Percentiles rank a stretch among this genome's conserved stretches.
These are phyloP conservation scores for Aspergillus wentii DNA, from an alignment of 495 filamentous ascomycete species.

Conservation along the genomic window DNA sequence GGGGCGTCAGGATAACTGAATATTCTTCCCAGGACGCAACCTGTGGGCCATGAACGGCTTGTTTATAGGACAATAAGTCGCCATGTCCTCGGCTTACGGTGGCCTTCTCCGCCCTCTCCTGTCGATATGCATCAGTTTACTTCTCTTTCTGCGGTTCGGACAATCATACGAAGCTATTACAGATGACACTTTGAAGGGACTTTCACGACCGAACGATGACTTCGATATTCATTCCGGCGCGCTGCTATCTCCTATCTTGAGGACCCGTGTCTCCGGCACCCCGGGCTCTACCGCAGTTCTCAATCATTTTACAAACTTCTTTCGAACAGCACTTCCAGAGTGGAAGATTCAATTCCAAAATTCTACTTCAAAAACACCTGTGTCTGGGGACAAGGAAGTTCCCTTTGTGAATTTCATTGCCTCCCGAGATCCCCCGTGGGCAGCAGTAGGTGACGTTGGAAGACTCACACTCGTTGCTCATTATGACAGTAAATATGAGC, in stretches of 20 bases:
- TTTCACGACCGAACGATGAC: constrained; percentile 68
- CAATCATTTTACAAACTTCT: constrained; percentile 80
- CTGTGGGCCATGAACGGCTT: background rate
- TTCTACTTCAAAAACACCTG: constrained; percentile 75
- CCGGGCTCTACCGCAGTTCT: constrained; percentile 68
- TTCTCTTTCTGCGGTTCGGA: constrained; percentile 20
- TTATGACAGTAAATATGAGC: constrained; percentile 82
- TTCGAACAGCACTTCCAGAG: constrained; percentile 61
- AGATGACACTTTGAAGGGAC: constrained; percentile 57
- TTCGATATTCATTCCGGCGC: constrained; percentile 73
- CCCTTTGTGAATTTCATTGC: constrained; percentile 86
- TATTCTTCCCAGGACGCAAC: background rate
- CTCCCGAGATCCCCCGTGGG: constrained; percentile 85
- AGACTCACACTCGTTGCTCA: constrained; percentile 86
- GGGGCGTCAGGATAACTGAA: too few species aligned
- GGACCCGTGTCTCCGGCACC: constrained; percentile 84
- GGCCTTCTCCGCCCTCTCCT: constrained; percentile 21
- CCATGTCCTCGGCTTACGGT: constrained; percentile 27
- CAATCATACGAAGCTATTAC: constrained; percentile 70
- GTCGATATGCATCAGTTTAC: constrained; percentile 22
- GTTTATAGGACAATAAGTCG: too few species aligned
- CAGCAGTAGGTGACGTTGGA: constrained; percentile 64
- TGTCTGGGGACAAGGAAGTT: constrained; percentile 59
- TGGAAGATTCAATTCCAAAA: constrained; percentile 86
- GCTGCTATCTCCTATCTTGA: constrained; percentile 85